Base-by-base conservation (phyloP, 2,329 filamentous ascomycete genomes). In the Fusarium begoniae region DNA sequence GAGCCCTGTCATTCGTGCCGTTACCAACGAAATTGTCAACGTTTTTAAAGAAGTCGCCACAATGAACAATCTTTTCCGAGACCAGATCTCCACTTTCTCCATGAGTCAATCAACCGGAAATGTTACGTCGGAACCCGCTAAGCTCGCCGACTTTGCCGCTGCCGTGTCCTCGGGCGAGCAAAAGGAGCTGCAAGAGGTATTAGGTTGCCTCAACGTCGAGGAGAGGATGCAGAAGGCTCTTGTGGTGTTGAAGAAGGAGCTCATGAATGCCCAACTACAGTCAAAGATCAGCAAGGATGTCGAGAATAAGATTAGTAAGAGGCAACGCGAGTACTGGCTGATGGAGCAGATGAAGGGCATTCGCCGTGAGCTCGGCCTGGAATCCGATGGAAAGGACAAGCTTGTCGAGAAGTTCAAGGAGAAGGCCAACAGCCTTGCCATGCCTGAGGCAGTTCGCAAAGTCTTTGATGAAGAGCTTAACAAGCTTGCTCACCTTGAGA, bases 321-420 rank as follows among this genome's bases (percentile, higher is more conserved):
- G 96, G 37, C 96, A 99, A 82, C 91, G 96, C 59, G 96, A 99
- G 81, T 99, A 98, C 85, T 98, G 95, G 94, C 86, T 99, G 53
- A 97, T 98, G 94, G 96, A 99, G 84, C 97, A 99, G 82, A 98
- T 99, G 95, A 98, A 98, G 86, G 96, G 95, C 32, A 99, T 99
- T 80, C 93, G 94, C 66, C 90, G 96, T 66, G 96, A 99, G 83
- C 90, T 99, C 55, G 96, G 97, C 28, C 94, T 99, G 60, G 97
- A 99, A 82, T 97, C 94, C 11, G 96, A 99, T 80, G 96, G 97
- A 74, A 99, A 98, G 84, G 96, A 99, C 80, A 98, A 98, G 85
- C 88, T 99, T 18, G 94, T 99, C 3, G 96, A 98, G 82, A 97
- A 94, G 82, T 99, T 99, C 87, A 96, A 94, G 84, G 95, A 98